Conservation (phyloP, 2,329 filamentous ascomycete species). For the Periconia macrospinosa region DNA sequence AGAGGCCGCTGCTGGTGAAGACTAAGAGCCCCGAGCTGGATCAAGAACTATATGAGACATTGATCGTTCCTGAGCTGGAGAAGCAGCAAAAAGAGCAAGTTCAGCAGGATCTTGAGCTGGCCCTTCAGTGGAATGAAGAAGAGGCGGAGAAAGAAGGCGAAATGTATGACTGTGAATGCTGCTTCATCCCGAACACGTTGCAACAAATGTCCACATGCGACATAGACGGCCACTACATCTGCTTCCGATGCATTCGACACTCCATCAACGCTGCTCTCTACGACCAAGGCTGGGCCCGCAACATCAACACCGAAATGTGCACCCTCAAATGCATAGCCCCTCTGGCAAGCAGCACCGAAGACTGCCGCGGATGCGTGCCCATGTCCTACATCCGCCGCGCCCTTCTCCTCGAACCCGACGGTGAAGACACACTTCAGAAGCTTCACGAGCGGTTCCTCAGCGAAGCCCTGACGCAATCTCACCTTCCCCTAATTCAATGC, state of each 20-base stretch:
- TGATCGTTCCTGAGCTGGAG: constrained; percentile 48
- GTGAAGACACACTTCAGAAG: constrained; percentile 70
- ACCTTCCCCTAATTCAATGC: constrained; percentile 77
- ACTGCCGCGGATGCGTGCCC: constrained; percentile 73
- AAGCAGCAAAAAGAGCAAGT: constrained; percentile 44
- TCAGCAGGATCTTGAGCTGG: constrained; percentile 44
- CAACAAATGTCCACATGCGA: constrained; percentile 76
- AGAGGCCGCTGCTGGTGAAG: constrained; percentile 63
- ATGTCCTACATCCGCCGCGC: constrained; percentile 71
- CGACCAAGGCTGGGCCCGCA: constrained; percentile 87
- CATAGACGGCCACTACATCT: constrained; percentile 70
- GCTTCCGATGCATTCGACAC: constrained; percentile 79
- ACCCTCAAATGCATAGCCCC: constrained; percentile 85
- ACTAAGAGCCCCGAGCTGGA: constrained; percentile 64
- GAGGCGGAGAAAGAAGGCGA: constrained; percentile 52
- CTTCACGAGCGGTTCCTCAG: constrained; percentile 79
- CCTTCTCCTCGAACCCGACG: constrained; percentile 69
- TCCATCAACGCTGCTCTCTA: constrained; percentile 86
- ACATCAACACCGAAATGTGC: constrained; percentile 70
- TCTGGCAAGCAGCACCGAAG: constrained; percentile 52
- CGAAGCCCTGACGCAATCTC: constrained; percentile 72
- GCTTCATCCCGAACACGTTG: constrained; percentile 70
- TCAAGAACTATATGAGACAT: constrained; percentile 50
- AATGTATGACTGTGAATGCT: constrained; percentile 74
- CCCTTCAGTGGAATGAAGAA: constrained; percentile 50